phyloP scores from a whole-genome alignment of 345 rosid species.

The Alliaria petiolata region DNA sequence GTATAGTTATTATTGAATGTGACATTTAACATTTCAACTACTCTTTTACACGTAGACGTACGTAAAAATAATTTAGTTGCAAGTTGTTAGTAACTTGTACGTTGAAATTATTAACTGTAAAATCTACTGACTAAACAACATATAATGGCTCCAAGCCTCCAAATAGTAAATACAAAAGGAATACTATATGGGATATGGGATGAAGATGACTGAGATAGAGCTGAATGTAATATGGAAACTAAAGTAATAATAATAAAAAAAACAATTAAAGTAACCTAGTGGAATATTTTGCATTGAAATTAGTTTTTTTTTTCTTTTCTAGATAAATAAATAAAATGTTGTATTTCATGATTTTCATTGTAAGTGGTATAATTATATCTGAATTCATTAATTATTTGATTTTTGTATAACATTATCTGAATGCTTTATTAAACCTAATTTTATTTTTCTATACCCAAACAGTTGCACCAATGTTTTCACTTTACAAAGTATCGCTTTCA shows the following conservation, averaged over 20 bases:
- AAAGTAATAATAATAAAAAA: too few relatives aligned
- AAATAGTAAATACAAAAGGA: neutral
- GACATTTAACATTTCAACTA: slow-evolving; percentile 20
- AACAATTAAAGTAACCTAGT: too few relatives aligned
- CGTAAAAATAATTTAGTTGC: neutral
- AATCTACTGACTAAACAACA: neutral
- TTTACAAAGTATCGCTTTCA: neutral
- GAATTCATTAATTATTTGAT: too few relatives aligned
- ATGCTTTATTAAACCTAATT: too few relatives aligned
- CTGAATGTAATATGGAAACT: neutral
- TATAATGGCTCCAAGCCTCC: neutral
- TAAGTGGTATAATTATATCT: neutral
- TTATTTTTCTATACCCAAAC: too few relatives aligned
- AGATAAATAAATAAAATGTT: neutral
- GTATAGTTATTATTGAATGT: neutral
- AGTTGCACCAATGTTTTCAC: neutral
- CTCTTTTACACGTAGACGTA: slow-evolving; percentile 4
- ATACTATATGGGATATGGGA: neutral
- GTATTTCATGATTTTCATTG: neutral
- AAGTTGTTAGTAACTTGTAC: neutral
- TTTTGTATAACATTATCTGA: too few relatives aligned
- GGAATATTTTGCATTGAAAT: neutral
- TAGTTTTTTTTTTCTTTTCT: neutral
- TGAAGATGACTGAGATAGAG: neutral
- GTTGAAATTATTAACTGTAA: neutral